These are phyloP conservation scores for Epichloe elymi DNA, from an alignment of 2,329 filamentous ascomycete genomes.

Conservation along the genomic window DNA sequence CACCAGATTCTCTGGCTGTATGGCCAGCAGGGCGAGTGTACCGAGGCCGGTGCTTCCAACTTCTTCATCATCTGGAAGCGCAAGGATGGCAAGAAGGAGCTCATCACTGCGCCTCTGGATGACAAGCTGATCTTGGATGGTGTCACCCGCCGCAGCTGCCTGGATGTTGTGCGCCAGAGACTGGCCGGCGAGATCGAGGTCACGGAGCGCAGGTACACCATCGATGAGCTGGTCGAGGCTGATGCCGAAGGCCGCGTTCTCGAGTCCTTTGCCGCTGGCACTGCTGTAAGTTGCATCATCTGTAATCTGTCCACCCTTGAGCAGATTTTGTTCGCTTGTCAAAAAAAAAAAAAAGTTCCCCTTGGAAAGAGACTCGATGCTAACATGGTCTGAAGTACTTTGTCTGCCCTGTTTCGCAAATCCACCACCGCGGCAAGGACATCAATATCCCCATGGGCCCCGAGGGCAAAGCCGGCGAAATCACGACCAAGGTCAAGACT, in stretches of 20 bases:
- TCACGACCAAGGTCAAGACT: conserved; percentile 50
- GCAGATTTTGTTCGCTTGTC: conserved; percentile 9
- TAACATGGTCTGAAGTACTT: conserved; percentile 41
- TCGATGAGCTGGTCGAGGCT: conserved; percentile 63
- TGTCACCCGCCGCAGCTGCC: conserved; percentile 68
- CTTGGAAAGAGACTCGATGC: background rate
- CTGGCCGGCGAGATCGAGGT: conserved; percentile 51
- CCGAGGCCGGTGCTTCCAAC: conserved; percentile 84
- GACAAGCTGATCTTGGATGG: conserved; percentile 79
- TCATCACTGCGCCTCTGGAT: conserved; percentile 73
- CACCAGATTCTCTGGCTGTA: conserved; percentile 94
- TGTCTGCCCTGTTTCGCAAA: conserved; percentile 52
- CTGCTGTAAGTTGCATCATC: conserved; percentile 49
- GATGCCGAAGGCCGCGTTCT: conserved; percentile 61
- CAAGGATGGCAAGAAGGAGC: conserved; percentile 38
- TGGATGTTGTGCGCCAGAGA: conserved; percentile 57
- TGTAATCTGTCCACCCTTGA: background rate
- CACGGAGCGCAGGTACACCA: conserved; percentile 72
- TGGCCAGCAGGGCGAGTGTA: conserved; percentile 62
- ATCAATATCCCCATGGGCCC: conserved; percentile 48
- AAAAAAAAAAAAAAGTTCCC: background rate
- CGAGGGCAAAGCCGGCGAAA: conserved; percentile 33
- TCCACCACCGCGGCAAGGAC: conserved; percentile 54
- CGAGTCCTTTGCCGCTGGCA: conserved; percentile 79
- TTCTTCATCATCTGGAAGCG: conserved; percentile 74